Base-by-base conservation (phyloP, 441 rosid genomes). In the Viola pubescens region DNA sequence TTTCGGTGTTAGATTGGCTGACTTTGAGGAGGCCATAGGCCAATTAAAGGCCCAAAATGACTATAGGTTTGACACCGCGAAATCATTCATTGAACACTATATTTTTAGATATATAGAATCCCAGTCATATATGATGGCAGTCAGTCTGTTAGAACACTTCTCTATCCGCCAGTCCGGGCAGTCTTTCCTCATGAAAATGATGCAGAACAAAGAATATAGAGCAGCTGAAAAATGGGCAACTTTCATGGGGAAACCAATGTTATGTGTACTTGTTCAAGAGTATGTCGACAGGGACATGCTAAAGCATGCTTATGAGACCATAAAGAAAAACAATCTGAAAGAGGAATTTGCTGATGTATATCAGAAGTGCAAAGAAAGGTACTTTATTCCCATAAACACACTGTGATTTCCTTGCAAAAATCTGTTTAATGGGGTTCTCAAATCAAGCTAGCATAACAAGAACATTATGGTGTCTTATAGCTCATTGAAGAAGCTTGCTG, bases 181-280 rank as follows among this genome's bases (percentile, higher is more conserved):
- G 67, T 65, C 91, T 38, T 87, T 92, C 65, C 86, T 92, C 41
- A 67, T 78, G 50, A 71, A 85, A 70, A 85, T 92, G 95, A 61
- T 92, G 75, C 80, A 84, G 61, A 83, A 82, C 37, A 81, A 77
- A 60, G 83, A 89, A 62, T 78, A 70, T 67, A 75, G 56, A 77
- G 89, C 98, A 56, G 96, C 97, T 34, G 97, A 89, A 80, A 89
- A 72, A 69, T 92, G 96, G 96, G 96, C 98, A 48, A 81, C 82
- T 37, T 86, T 82, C 79, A 84, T 89, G 87, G 98, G 98, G 56
- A 84, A 78, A 70, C 71, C 90, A 48, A 78, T 87, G 85, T 67
- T 86, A 73, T 76, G 84, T 61, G 0, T 75, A 55, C 94, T 92
- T 50, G 88, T 88, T 12, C 81, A 65, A 71, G 88, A 83, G 71